Evolutionary conservation across 331 rosid genomes (phyloP).

Genomic region (Arachis monticola): DNA sequence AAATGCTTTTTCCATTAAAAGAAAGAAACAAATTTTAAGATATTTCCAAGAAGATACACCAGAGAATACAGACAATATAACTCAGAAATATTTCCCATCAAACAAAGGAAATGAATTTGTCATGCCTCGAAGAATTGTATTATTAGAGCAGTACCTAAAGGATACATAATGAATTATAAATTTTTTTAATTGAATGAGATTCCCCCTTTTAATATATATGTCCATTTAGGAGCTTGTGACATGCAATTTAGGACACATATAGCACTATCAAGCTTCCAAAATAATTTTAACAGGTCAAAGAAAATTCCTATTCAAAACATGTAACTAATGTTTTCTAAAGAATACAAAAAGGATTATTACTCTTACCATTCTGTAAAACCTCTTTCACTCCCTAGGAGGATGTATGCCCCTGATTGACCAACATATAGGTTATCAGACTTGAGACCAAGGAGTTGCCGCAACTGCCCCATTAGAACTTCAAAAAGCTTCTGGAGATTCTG

Average conservation of each 20-base stretch:
- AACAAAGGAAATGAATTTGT: not conserved
- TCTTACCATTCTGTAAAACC: conserved; percentile 94
- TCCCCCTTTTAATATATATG: conserved; percentile 16
- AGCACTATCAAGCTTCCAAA: conserved; percentile 20
- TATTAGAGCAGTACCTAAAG: not conserved
- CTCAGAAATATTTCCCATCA: not conserved
- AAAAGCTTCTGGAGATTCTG: conserved; percentile 79
- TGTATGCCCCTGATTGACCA: conserved; percentile 72
- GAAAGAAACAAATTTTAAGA: not conserved
- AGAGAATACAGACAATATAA: conserved; percentile 3
- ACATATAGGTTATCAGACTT: conserved; percentile 62
- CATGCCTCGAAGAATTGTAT: not conserved
- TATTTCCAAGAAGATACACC: not conserved
- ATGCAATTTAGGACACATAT: not conserved
- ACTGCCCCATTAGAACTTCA: conserved; percentile 89
- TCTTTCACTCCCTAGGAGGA: conserved; percentile 75
- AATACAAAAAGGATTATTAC: conserved; percentile 4
- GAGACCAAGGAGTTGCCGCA: conserved; percentile 94
- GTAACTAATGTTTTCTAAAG: not conserved
- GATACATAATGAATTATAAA: conserved; percentile 9
- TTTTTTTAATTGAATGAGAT: conserved; percentile 21
- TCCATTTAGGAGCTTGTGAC: not conserved
- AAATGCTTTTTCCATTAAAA: not conserved
- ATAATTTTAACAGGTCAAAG: not conserved
- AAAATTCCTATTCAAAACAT: not conserved